phyloP scores from a whole-genome alignment of 2,329 filamentous ascomycete genomes.

The Mycosphaerella arachidis region DNA sequence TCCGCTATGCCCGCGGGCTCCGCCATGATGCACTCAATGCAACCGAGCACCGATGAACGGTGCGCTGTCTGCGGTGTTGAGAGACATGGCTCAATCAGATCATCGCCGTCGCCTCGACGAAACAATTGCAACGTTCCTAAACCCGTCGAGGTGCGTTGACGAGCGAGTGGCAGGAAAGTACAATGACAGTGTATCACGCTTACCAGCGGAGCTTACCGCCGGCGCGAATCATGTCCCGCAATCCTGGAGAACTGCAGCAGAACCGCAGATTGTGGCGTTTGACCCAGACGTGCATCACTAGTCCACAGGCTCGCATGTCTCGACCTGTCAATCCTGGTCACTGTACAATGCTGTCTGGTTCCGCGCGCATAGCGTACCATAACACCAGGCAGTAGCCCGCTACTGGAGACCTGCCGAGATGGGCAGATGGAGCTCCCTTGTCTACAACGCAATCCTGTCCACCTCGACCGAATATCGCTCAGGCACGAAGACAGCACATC shows the following conservation, averaged over 20 bases:
- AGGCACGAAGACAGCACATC: not conserved
- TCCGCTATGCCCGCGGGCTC: conserved; percentile 3
- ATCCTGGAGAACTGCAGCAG: not conserved
- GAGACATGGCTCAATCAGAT: not conserved
- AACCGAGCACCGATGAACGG: not conserved
- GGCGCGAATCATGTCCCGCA: not conserved
- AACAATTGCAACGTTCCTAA: not conserved
- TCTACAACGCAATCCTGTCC: not conserved
- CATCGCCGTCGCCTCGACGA: not conserved
- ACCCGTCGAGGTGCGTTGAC: not conserved
- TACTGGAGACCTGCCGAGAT: not conserved
- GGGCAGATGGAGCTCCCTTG: not conserved
- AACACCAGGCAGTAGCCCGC: not conserved
- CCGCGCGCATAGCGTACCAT: not conserved
- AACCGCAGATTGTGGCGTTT: not conserved
- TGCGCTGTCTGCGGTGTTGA: not conserved
- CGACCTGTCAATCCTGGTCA: not conserved
- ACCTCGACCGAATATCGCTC: not conserved
- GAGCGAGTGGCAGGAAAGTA: not conserved
- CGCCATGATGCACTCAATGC: conserved; percentile 9
- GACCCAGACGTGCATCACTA: not conserved
- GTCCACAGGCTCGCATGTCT: not conserved
- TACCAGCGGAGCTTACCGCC: not conserved
- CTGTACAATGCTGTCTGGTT: not conserved
- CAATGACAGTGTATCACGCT: not conserved